Evolutionary conservation across 768 basidiomycete species (phyloP).

Genomic region (Tylopilus balloui): DNA sequence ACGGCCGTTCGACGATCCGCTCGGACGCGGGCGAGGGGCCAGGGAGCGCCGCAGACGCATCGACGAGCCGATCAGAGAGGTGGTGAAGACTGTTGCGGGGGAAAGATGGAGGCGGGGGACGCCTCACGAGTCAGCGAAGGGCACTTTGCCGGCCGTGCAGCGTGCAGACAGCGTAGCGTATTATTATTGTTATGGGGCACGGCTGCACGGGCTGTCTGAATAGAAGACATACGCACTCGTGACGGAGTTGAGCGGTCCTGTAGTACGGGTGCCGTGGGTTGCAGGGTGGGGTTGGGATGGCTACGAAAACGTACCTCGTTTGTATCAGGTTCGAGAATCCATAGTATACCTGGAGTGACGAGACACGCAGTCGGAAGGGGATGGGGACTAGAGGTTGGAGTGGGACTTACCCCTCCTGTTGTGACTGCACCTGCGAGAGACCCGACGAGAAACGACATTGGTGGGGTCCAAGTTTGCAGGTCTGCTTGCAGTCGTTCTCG

Average conservation of each 20-base stretch:
- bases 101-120: too few species aligned
- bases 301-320: constrained; percentile 33
- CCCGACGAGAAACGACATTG: constrained; percentile 58
- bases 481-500: neutral
- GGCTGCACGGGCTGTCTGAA: too few species aligned
- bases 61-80: constrained; percentile 48
- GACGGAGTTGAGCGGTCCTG: constrained; percentile 52
- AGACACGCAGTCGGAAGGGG: neutral
- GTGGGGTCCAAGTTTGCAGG: neutral
- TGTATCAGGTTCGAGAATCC: constrained; percentile 65
- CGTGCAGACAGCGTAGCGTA: too few species aligned
- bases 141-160: too few species aligned
- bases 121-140: too few species aligned
- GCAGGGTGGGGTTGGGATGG: neutral
- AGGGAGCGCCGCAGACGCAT: constrained; percentile 42
- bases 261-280: neutral
- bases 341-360: constrained; percentile 53
- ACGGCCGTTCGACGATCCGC: constrained; percentile 46
- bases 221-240: constrained; percentile 49
- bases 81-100: constrained; percentile 41
- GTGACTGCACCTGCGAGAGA: constrained; percentile 68
- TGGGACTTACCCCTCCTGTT: constrained; percentile 54
- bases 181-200: too few species aligned
- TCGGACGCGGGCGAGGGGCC: constrained; percentile 53
- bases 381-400: neutral